Conservation (phyloP, 106 monocot species). For the Dioscorea zingiberensis region DNA sequence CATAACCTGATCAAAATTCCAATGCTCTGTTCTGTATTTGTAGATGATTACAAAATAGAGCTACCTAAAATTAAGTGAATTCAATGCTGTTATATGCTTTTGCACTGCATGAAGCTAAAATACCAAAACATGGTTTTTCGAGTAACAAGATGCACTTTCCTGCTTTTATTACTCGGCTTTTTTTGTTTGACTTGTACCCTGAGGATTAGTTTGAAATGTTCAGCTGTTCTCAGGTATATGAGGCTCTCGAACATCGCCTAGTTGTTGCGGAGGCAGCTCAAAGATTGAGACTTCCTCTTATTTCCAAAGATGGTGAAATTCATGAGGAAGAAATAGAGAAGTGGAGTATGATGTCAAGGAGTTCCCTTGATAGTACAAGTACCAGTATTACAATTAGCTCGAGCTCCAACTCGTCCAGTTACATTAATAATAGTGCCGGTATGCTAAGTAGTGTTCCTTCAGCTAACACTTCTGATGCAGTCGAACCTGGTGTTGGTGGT, state of each 20-base stretch:
- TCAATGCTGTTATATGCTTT: no score
- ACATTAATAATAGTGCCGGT: conserved; percentile 32
- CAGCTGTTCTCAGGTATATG: conserved; percentile 54
- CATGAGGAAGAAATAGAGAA: conserved; percentile 90
- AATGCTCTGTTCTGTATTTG: no score
- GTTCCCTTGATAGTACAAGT: conserved; percentile 66
- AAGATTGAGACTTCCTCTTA: conserved; percentile 89
- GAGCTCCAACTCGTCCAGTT: conserved; percentile 47
- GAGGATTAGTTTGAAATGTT: not conserved
- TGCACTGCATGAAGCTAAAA: no score
- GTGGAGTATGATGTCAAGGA: conserved; percentile 56
- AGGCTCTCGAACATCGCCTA: conserved; percentile 77
- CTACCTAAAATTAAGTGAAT: no score
- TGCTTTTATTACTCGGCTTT: not conserved
- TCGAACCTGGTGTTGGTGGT: conserved; percentile 86
- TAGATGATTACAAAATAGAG: no score
- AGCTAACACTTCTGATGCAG: conserved; percentile 28
- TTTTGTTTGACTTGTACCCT: not conserved
- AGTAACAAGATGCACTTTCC: no score
- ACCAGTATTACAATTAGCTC: conserved; percentile 58
- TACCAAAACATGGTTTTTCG: no score
- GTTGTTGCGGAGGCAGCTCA: conserved; percentile 91
- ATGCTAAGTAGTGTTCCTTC: conserved; percentile 22
- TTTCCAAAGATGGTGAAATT: conserved; percentile 86
- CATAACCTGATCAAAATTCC: no score